phyloP scores from a whole-genome alignment of 495 filamentous ascomycete genomes.

The Penicillium turbatum region DNA sequence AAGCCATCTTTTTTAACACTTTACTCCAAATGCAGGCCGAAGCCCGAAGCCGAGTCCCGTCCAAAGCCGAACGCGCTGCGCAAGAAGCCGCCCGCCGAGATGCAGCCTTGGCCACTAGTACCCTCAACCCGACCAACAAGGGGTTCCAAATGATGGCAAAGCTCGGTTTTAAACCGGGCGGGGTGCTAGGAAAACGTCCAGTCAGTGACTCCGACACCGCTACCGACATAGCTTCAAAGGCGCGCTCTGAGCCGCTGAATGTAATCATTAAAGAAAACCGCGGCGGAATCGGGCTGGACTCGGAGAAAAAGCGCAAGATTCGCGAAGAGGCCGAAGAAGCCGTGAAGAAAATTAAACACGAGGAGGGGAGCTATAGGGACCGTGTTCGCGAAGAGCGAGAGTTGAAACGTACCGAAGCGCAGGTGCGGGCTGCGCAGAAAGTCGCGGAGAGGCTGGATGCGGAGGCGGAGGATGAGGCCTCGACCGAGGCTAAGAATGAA shows the following conservation, averaged over 20 bases:
- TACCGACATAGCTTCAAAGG: constrained; percentile 13
- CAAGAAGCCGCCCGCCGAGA: constrained; percentile 69
- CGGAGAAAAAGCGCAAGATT: constrained; percentile 77
- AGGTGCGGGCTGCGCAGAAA: constrained; percentile 72
- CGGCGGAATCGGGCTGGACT: constrained; percentile 81
- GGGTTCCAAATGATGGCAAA: constrained; percentile 95
- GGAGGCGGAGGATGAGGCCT: constrained; percentile 28
- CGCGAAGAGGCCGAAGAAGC: constrained; percentile 56
- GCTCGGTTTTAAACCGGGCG: constrained; percentile 78
- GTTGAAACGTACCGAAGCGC: constrained; percentile 60
- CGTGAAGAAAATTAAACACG: constrained; percentile 60
- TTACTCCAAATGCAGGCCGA: constrained; percentile 31
- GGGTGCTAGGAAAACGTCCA: constrained; percentile 59
- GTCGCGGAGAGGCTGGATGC: constrained; percentile 71
- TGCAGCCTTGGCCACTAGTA: constrained; percentile 63
- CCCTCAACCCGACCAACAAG: constrained; percentile 64
- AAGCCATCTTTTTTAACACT: constrained; percentile 1
- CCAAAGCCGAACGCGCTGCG: constrained; percentile 75
- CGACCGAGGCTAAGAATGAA: constrained; percentile 7
- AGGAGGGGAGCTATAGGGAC: constrained; percentile 73
- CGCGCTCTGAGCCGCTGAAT: constrained; percentile 60
- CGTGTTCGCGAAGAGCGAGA: constrained; percentile 68
- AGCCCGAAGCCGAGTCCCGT: constrained; percentile 47
- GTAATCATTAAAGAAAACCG: constrained; percentile 71
- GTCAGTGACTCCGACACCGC: not conserved